Conservation (phyloP, 1,139 yeast genomes). For the Geotrichum australiense region DNA sequence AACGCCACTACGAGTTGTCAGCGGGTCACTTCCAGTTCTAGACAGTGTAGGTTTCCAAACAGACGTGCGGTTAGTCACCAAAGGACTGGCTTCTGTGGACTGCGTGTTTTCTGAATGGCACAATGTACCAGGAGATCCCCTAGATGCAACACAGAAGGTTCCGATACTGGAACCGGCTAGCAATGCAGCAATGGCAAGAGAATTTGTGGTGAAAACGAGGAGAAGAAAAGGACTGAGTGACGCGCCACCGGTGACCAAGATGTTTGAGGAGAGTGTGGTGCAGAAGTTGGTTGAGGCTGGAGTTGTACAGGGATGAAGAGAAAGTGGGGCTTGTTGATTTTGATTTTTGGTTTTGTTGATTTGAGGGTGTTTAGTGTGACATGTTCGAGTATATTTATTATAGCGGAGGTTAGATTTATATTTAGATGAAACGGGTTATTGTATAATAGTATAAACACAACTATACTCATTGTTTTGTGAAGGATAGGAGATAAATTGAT, state of each 20-base stretch:
- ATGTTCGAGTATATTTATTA: too few relatives aligned
- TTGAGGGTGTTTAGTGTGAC: too few relatives aligned
- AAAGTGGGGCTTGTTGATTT: background rate
- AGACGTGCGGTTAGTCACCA: slow-evolving; percentile 68
- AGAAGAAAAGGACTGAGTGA: slow-evolving; percentile 70
- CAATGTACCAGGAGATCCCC: slow-evolving; percentile 84
- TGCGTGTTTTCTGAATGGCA: slow-evolving; percentile 67
- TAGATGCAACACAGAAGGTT: slow-evolving; percentile 56
- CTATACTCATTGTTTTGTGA: background rate
- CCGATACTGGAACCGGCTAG: slow-evolving; percentile 75
- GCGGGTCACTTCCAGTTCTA: slow-evolving; percentile 74
- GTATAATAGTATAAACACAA: too few relatives aligned
- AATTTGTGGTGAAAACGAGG: slow-evolving; percentile 83
- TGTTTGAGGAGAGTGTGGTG: slow-evolving; percentile 56
- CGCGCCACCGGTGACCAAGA: slow-evolving; percentile 67
- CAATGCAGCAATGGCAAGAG: slow-evolving; percentile 65
- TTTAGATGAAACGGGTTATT: too few relatives aligned
- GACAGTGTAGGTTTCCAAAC: slow-evolving; percentile 88
- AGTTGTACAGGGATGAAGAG: slow-evolving; percentile 21
- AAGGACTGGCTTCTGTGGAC: slow-evolving; percentile 70
- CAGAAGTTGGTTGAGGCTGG: slow-evolving; percentile 48
- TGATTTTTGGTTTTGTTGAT: background rate
- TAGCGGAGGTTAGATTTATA: too few relatives aligned
- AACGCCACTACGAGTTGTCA: slow-evolving; percentile 56
- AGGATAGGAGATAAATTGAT: background rate